Conservation (phyloP, 2,329 filamentous ascomycete genomes). For the Stagonosporopsis cucurbitacearum region DNA sequence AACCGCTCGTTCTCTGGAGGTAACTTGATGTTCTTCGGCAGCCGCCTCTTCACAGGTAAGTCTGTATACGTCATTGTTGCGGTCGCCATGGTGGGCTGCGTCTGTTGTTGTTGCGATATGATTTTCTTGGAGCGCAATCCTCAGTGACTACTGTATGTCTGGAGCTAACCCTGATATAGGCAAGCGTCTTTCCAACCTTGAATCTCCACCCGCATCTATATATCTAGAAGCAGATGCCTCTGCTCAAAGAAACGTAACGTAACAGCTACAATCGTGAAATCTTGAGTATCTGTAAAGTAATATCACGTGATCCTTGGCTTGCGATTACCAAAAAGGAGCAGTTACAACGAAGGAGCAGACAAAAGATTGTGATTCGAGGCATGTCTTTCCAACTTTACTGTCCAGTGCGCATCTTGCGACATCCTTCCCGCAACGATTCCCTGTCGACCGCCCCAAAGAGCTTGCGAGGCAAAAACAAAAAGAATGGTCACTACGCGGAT, state of each 20-base stretch:
- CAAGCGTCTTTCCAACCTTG: neutral
- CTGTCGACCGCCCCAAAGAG: no score
- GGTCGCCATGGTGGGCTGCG: slow-evolving; percentile 56
- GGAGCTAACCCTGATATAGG: neutral
- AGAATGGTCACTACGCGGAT: slow-evolving; percentile 32
- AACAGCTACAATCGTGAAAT: neutral
- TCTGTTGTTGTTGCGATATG: slow-evolving; percentile 12
- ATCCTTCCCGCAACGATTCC: neutral
- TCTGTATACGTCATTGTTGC: slow-evolving; percentile 67
- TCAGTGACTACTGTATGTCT: slow-evolving; percentile 27
- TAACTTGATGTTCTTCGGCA: slow-evolving; percentile 75
- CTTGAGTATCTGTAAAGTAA: no score
- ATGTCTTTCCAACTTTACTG: no score
- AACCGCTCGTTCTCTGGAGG: slow-evolving; percentile 94
- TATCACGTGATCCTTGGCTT: no score
- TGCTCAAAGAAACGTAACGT: no score
- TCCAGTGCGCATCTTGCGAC: neutral
- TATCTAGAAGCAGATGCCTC: no score
- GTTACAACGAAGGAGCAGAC: no score
- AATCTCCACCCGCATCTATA: neutral
- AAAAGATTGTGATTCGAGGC: no score
- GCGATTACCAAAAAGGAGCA: no score
- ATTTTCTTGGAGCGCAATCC: slow-evolving; percentile 28
- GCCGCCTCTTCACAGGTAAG: slow-evolving; percentile 55
- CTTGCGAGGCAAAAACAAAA: no score